A percentile compares a stretch with the other conserved stretches of the same genome.
Evolutionary conservation across 2,329 filamentous ascomycete genomes (phyloP).

Genomic region (Talaromyces atroroseus): DNA sequence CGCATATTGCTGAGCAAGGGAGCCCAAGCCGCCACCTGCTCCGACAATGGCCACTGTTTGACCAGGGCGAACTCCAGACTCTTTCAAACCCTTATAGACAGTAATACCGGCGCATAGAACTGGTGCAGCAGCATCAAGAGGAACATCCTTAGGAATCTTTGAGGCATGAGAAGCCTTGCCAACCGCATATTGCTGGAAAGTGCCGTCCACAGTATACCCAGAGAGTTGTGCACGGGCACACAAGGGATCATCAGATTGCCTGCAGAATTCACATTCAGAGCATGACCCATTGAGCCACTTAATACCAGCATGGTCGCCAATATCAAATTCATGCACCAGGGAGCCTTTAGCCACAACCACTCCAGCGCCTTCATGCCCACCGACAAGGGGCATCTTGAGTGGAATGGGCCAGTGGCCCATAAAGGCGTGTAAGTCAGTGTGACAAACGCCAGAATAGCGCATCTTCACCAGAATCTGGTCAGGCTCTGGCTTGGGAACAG

Average conservation of each 20-base stretch:
- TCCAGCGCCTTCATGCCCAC: slow-evolving; percentile 74
- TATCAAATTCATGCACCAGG: slow-evolving; percentile 70
- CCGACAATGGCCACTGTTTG: slow-evolving; percentile 80
- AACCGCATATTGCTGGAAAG: slow-evolving; percentile 87
- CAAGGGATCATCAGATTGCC: slow-evolving; percentile 72
- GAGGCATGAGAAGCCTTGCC: slow-evolving; percentile 82
- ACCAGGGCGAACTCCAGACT: slow-evolving; percentile 67
- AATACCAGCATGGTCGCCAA: slow-evolving; percentile 82
- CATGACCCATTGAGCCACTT: slow-evolving; percentile 91
- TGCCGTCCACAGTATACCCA: slow-evolving; percentile 87
- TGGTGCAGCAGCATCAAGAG: slow-evolving; percentile 71
- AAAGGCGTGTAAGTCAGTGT: slow-evolving; percentile 77
- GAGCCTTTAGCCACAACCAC: slow-evolving; percentile 74
- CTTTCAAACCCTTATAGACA: slow-evolving; percentile 84
- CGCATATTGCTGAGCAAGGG: slow-evolving; percentile 78
- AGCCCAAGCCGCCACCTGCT: slow-evolving; percentile 77
- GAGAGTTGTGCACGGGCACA: slow-evolving; percentile 71
- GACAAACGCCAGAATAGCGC: slow-evolving; percentile 86
- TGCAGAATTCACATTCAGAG: slow-evolving; percentile 76
- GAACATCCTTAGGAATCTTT: slow-evolving; percentile 68
- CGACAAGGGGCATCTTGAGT: slow-evolving; percentile 77
- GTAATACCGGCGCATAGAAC: slow-evolving; percentile 82
- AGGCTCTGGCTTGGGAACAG: slow-evolving; percentile 71
- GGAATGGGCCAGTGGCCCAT: slow-evolving; percentile 83
- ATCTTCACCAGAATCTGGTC: slow-evolving; percentile 91